Evolutionary conservation across 768 basidiomycete genomes (phyloP), one percentile per base, ranked within the genome.

Genomic region (Psilocybe sp.): DNA sequence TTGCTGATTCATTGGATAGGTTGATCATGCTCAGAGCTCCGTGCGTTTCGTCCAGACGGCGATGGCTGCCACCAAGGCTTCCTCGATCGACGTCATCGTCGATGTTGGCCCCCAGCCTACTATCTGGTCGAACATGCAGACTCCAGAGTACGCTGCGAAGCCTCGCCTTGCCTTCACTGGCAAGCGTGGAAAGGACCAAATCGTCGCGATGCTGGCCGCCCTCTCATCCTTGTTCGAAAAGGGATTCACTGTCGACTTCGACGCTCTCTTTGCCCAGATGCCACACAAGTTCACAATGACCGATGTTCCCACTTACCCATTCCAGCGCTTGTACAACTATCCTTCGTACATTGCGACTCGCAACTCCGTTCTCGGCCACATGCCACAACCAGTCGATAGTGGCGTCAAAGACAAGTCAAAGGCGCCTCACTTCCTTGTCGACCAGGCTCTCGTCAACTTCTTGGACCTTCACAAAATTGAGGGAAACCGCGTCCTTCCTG

Each of bases 71-170:
- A 52, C 55, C 38, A 61, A 61, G 23, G 49, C 55, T 1, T 52
- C 59, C 10, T 53, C 56, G 2, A 49, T 61, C 20, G 66, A 64
- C 32, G 59, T 62, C 20, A 60, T 71, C 40, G 49, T 71, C 10
- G 69, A 71, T 48, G 51, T 69, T 33, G 69, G 69, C 1, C 69
- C 69, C 5, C 65, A 68, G 40, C 66, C 67, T 12, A 66, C 64
- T 1, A 57, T 67, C 28, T 67, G 62, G 66, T 59, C 67, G 2
- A 61, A 63, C 32, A 58, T 69, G 60, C 68, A 67, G 40, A 57
- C 57, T 4, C 57, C 60, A 8, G 55, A 58, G 40, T 59, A 63
- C 14, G 34, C 59, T 31, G 46, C 52, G 10, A 63, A 60, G 44
- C 38, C 59, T 5, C 52, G 61, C 5, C 47, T 67, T 12, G 56